A percentile compares a stretch with the other conserved stretches of the same genome.
These are phyloP conservation scores for Eutrema heterophyllum DNA, from an alignment of 345 rosid genomes.

Conservation along the genomic window DNA sequence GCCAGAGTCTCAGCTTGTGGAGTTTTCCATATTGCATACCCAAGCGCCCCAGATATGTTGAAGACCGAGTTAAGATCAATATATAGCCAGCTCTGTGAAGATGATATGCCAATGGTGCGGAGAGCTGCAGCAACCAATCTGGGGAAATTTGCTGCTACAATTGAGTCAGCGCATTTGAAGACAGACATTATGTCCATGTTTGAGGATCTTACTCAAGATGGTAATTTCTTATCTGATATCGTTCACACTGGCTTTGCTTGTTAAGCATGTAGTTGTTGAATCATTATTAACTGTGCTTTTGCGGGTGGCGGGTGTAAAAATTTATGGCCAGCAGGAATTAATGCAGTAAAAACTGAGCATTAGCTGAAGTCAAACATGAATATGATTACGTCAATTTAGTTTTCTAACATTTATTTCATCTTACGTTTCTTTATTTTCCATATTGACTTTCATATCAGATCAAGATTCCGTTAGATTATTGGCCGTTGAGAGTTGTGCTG, in stretches of 20 bases:
- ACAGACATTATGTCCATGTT: constrained; percentile 81
- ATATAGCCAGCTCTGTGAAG: constrained; percentile 84
- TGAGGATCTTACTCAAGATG: constrained; percentile 95
- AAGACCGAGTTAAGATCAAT: constrained; percentile 66
- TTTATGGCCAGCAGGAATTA: not conserved
- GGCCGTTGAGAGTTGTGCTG: constrained; percentile 82
- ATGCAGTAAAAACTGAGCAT: constrained; percentile 4
- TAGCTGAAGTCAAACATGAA: not conserved
- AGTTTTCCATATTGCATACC: constrained; percentile 82
- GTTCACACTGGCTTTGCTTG: not conserved
- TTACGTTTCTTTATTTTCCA: not conserved
- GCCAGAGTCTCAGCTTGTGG: constrained; percentile 94
- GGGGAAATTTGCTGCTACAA: constrained; percentile 93
- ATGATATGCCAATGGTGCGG: constrained; percentile 99
- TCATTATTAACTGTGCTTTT: not conserved
- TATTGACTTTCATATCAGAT: constrained; percentile 38
- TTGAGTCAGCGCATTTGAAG: constrained; percentile 77
- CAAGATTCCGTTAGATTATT: constrained; percentile 75
- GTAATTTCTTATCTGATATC: constrained; percentile 36
- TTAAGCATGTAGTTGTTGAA: not conserved
- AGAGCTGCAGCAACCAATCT: constrained; percentile 93
- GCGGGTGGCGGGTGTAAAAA: not conserved
- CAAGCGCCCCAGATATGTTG: constrained; percentile 71
- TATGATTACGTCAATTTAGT: not conserved
- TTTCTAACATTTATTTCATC: not conserved